Evolutionary conservation across 176 grass and related monocot genomes (phyloP), one percentile per base, ranked within the genome.

Genomic region (Ensete ventricosum): DNA sequence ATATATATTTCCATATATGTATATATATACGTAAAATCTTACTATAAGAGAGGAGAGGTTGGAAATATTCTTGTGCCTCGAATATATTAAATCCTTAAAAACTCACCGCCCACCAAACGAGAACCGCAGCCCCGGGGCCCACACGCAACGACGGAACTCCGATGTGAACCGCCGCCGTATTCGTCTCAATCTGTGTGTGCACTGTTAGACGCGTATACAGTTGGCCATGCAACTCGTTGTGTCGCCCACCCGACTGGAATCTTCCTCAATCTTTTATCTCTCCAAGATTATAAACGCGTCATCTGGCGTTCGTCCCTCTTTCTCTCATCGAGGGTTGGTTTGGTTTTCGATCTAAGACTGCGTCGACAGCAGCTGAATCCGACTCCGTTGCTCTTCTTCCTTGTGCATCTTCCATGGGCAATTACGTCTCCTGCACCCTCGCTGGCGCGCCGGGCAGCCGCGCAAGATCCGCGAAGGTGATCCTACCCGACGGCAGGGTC

Each of bases 391-490:
- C 52, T 55, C 76, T 10, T 20, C 25, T 10, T 20, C 25, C 19
- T 52, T n/a, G 22, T 6, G 34, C 34, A 4, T 11, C 0, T 16
- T 24, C 17, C 88, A 98, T 98, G 95, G 95, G 95, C 64, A 98
- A 98, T 81, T 85, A 89, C 78, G 80, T 79, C 52, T 91, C 84
- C 52, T 96, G 92, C 82, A 75, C 88, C 53, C 50, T 89, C 71
- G 75, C 73, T 49, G 69, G 82, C 60, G 11, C 67, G 17, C 53
- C 77, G 0, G 68, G 55, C 9, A 77, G 55, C 1, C 63, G 55
- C 19, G 48, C n/a, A 17, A 29, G 74, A 20, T 66, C 79, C 62
- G 62, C 81, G 29, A 91, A 79, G 78, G 86, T 93, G 4, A 79
- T 98, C 57, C 82, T 98, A 14, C 95, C 95, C 1, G 81, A 87